Percentiles rank a stretch among this genome's conserved stretches.
Conservation (phyloP, 1,284 basidiomycete genomes). For the Porodaedalea pini region DNA sequence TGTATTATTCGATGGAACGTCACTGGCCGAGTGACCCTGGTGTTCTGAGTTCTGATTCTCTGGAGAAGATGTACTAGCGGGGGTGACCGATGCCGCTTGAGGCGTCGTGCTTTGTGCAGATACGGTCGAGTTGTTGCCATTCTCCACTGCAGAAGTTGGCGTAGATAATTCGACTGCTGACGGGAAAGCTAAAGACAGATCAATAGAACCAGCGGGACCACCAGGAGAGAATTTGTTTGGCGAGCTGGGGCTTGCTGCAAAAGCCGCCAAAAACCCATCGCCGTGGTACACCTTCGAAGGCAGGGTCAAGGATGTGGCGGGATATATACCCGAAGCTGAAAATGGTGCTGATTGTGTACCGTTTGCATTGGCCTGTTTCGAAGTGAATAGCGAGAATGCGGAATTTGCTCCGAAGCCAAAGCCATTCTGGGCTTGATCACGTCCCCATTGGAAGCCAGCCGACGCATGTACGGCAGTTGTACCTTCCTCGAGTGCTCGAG, state of each 20-base stretch:
- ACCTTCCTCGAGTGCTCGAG: background rate
- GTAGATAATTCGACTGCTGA: background rate
- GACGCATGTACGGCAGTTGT: background rate
- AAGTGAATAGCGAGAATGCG: background rate
- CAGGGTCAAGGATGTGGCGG: background rate
- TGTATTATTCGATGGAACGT: too few relatives aligned
- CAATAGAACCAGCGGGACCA: too few relatives aligned
- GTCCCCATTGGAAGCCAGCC: background rate
- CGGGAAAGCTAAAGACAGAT: background rate
- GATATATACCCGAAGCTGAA: background rate
- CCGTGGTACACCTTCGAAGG: background rate
- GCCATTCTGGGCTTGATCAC: background rate
- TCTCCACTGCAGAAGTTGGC: background rate
- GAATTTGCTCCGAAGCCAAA: background rate
- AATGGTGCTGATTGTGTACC: background rate
- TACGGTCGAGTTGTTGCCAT: background rate
- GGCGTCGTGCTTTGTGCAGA: background rate
- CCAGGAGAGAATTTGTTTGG: too few relatives aligned
- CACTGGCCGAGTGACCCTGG: too few relatives aligned
- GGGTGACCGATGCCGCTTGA: background rate
- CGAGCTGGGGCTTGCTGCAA: too few relatives aligned
- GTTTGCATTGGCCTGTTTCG: background rate
- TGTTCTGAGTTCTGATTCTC: too few relatives aligned
- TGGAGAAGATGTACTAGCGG: background rate
- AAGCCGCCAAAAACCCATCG: background rate